Percentiles rank a stretch among this genome's conserved stretches.
Conservation (phyloP, 768 basidiomycete species). For the Udeniomyces megalosporus region DNA sequence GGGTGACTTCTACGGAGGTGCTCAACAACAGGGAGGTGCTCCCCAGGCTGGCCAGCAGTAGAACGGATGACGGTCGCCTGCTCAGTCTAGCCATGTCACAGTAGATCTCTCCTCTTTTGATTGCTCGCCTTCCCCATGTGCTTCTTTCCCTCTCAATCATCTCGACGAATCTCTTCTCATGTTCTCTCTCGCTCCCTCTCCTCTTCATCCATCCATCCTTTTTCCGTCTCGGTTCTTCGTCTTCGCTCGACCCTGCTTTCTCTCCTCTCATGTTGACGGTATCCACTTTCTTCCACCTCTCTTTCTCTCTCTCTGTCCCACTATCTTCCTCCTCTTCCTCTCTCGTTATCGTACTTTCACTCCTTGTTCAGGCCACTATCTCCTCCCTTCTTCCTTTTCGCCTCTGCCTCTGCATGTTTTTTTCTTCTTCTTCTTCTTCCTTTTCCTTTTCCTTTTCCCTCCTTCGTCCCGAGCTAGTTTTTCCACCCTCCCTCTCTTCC, state of each 20-base stretch:
- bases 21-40: not conserved
- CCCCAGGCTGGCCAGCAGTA: not conserved
- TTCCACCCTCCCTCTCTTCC: too few relatives aligned
- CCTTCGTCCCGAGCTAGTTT: too few relatives aligned
- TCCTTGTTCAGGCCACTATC: not conserved
- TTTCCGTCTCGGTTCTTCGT: not conserved
- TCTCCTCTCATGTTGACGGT: too few relatives aligned
- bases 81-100: not conserved
- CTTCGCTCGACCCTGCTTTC: too few relatives aligned
- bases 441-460: not conserved
- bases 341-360: not conserved
- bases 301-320: not conserved
- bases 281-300: too few relatives aligned
- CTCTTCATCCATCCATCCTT: not conserved
- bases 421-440: not conserved
- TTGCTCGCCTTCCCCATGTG: not conserved
- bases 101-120: not conserved
- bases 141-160: too few relatives aligned
- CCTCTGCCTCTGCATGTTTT: too few relatives aligned
- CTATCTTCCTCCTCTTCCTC: not conserved
- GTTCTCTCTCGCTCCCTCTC: not conserved
- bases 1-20: conserved; percentile 6
- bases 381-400: not conserved
- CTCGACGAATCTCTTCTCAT: not conserved
- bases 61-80: not conserved